Evolutionary conservation across 495 filamentous ascomycete species (phyloP).

Genomic region (Thermochaetoides thermophila): DNA sequence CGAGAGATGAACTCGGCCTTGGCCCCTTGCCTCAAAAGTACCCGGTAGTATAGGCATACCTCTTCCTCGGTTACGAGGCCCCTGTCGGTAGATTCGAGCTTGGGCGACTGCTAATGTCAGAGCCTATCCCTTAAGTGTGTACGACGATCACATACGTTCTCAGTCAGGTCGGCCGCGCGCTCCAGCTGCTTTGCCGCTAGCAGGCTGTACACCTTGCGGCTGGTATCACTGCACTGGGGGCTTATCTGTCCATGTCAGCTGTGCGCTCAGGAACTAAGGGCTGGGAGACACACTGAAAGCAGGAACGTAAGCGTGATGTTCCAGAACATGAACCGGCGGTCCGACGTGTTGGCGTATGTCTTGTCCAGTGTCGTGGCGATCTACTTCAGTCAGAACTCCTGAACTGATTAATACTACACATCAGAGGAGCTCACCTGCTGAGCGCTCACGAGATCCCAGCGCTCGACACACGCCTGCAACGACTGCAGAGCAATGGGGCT

Average conservation of each 20-base stretch:
- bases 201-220: slow-evolving; percentile 26
- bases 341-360: slow-evolving; percentile 19
- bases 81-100: slow-evolving; percentile 13
- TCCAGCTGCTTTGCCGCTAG: slow-evolving; percentile 28
- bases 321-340: slow-evolving; percentile 29
- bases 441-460: slow-evolving; percentile 33
- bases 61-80: slow-evolving; percentile 22
- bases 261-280: not conserved
- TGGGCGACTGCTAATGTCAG: slow-evolving; percentile 11
- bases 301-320: slow-evolving; percentile 29
- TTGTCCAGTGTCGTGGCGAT: slow-evolving; percentile 31
- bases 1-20: slow-evolving; percentile 17
- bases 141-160: slow-evolving; percentile 14
- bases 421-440: slow-evolving; percentile 24
- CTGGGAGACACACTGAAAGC: slow-evolving; percentile 25
- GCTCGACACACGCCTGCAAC: slow-evolving; percentile 28
- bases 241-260: slow-evolving; percentile 20
- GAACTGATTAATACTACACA: too few relatives aligned
- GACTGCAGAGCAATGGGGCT: slow-evolving; percentile 22
- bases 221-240: slow-evolving; percentile 21
- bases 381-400: too few relatives aligned
- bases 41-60: slow-evolving; percentile 19
- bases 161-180: slow-evolving; percentile 26
- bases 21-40: slow-evolving; percentile 15
- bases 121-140: not conserved